Base-by-base conservation (phyloP, 1,284 basidiomycete species). In the Porodaedalea pini region DNA sequence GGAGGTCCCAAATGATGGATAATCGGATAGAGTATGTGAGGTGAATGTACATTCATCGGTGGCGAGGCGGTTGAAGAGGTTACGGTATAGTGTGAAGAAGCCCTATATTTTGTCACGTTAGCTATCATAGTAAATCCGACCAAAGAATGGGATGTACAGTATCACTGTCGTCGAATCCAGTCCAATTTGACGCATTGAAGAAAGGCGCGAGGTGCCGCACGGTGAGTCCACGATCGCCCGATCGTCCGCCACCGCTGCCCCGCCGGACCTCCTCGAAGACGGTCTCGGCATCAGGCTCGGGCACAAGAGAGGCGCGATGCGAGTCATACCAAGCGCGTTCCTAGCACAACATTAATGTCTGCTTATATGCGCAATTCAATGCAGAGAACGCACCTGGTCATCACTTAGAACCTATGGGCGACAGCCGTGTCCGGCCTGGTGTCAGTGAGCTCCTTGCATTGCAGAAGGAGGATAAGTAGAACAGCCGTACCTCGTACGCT, bases 241-340 rank as follows among this genome's bases (percentile, higher is more conserved):
- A 75, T 47, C 49, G 36, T 23, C 56, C 34, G 17, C 41, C n/a
- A 7, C 65, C 63, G 34, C 70, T 73, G 29, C 93, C 94, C 49
- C 75, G 81, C 54, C 84, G 81, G 62, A 97, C 89, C 65, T 94
- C 90, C 61, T 94, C 86, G 65, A 92, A 92, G 3, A 95, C 83
- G 8, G 83, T 85, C 56, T 88, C 80, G 19, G 83, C 88, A 69
- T 95, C 93, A 40, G 90, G 86, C 64, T 92, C 89, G 1, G 92
- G 90, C 10, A 80, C 78, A 6, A 94, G 78, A n/a, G 90, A 88
- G 32, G 92, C 88, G 45, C 91, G 83, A 70, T 98, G 95, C n/a
- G 86, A 86, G 70, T 99, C 96, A 70, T 99, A 99, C 92, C 95
- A 99, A 41, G 96, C 94, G 61, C 96, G 80, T 79, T 99, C 95